phyloP scores from a whole-genome alignment of 2,329 filamentous ascomycete species.

The Diaporthe sp. region DNA sequence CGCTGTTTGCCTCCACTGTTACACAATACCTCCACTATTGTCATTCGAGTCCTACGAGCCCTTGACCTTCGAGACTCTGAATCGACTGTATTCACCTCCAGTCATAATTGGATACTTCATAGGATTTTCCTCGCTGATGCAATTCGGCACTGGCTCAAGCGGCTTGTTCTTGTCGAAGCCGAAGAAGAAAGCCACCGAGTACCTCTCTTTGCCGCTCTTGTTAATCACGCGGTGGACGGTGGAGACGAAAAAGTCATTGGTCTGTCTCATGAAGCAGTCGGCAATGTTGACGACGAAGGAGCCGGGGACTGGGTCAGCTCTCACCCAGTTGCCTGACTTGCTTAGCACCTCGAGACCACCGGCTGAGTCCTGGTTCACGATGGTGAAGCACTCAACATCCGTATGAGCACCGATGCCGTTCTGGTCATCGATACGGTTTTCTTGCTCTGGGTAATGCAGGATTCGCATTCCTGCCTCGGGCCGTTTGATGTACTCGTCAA shows the following conservation, averaged over 20 bases:
- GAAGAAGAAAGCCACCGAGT: conserved; percentile 57
- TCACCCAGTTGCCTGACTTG: conserved; percentile 58
- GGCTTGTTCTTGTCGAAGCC: conserved; percentile 46
- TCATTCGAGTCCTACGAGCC: neutral
- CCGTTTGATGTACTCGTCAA: conserved; percentile 50
- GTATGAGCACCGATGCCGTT: conserved; percentile 59
- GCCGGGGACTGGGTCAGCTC: conserved; percentile 55
- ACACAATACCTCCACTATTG: too few species aligned
- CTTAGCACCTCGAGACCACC: conserved; percentile 61
- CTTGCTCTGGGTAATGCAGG: conserved; percentile 41
- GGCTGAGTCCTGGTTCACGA: conserved; percentile 57
- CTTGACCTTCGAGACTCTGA: neutral
- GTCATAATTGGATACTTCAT: conserved; percentile 51
- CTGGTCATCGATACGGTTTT: conserved; percentile 42
- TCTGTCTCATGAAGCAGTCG: conserved; percentile 56
- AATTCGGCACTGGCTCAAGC: conserved; percentile 49
- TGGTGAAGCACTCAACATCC: conserved; percentile 62
- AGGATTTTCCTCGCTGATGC: conserved; percentile 47
- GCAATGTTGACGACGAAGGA: conserved; percentile 62
- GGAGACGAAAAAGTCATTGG: conserved; percentile 57
- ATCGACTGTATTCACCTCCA: conserved; percentile 49
- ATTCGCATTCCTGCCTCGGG: conserved; percentile 51
- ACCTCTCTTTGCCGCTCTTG: conserved; percentile 51
- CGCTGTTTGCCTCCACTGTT: neutral
- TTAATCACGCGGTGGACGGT: conserved; percentile 57